These are phyloP conservation scores for Coemansia sp. DNA, from an alignment of 192 early-diverging fungal species.

Conservation along the genomic window DNA sequence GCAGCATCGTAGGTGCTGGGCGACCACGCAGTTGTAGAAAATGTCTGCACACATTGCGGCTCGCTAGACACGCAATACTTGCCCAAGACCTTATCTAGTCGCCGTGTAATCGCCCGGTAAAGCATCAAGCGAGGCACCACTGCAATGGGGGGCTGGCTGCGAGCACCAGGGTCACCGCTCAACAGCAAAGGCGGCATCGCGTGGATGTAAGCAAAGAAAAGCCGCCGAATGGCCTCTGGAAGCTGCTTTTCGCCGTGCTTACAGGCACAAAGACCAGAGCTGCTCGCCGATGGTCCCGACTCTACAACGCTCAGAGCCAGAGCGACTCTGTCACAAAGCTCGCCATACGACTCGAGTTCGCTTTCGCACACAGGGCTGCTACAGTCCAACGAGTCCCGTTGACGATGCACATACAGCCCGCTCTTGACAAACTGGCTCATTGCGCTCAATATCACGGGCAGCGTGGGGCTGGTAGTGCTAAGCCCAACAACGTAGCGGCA, in stretches of 20 bases:
- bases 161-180: background rate
- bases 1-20: background rate
- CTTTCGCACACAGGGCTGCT: background rate
- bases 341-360: conserved; percentile 5
- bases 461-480: conserved; percentile 15
- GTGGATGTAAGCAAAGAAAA: background rate
- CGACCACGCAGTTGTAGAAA: background rate
- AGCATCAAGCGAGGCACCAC: background rate
- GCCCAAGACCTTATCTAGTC: background rate
- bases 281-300: background rate
- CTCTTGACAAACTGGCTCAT: conserved; percentile 10
- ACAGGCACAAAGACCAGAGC: background rate
- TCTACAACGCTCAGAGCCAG: background rate
- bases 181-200: background rate
- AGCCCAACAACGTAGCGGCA: conserved; percentile 35
- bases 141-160: background rate
- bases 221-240: background rate
- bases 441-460: conserved; percentile 12
- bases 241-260: background rate
- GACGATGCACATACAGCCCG: background rate
- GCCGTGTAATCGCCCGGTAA: background rate
- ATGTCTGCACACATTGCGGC: background rate
- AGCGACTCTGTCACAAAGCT: conserved; percentile 9
- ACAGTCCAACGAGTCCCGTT: background rate
- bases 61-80: background rate